Conservation (phyloP, 169 alveolate species). For the Plasmodium gonderi region DNA sequence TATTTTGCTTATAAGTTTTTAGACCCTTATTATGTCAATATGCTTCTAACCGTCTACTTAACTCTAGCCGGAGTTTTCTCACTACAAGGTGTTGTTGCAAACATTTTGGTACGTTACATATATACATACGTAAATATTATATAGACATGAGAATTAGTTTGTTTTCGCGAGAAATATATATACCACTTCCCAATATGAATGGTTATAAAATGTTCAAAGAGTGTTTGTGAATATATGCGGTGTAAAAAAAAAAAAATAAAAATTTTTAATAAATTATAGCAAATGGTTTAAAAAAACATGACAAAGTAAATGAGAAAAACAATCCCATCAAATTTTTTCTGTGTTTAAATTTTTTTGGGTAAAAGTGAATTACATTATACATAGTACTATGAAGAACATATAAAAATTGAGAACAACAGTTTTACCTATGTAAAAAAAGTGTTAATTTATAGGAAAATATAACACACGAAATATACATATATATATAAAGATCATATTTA, state of each 20-base stretch:
- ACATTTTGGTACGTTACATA: slow-evolving; percentile 20
- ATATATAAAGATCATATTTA: neutral
- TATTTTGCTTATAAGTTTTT: slow-evolving; percentile 75
- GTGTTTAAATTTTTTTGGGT: neutral
- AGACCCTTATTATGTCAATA: slow-evolving; percentile 72
- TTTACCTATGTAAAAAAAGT: neutral
- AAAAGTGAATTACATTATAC: neutral
- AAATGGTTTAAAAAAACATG: neutral
- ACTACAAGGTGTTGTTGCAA: slow-evolving; percentile 47
- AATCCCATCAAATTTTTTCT: neutral
- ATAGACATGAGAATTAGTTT: neutral
- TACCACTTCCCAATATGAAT: neutral
- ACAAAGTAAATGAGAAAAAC: neutral
- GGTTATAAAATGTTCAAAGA: neutral
- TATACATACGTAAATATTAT: neutral
- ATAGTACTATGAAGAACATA: neutral
- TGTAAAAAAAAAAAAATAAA: neutral
- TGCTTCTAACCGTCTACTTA: slow-evolving; percentile 55
- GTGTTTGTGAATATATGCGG: neutral
- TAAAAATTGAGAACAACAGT: neutral
- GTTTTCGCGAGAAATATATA: neutral
- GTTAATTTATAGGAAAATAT: too few relatives aligned
- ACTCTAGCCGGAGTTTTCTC: slow-evolving; percentile 74
- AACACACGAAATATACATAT: too few relatives aligned
- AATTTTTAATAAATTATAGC: neutral